Percentiles rank a stretch among this genome's conserved stretches.
These are phyloP conservation scores for Penicillium herquei DNA, from an alignment of 495 filamentous ascomycete species.

Conservation along the genomic window DNA sequence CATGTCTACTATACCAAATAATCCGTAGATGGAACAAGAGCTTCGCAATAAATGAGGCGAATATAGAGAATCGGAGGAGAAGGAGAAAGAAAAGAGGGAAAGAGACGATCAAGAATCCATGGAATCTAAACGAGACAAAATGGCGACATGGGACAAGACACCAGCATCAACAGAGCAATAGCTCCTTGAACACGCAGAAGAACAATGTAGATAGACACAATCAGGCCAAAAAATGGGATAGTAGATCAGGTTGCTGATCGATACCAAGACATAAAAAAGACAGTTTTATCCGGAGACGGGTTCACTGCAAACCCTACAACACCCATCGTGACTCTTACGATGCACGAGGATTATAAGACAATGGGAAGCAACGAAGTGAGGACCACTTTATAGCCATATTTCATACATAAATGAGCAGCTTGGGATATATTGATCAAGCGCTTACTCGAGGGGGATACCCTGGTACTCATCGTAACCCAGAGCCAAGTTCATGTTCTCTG, in stretches of 20 bases:
- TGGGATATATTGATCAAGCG: neutral
- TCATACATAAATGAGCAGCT: slow-evolving; percentile 17
- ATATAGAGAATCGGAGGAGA: neutral
- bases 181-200: neutral
- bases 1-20: neutral
- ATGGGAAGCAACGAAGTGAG: slow-evolving; percentile 12
- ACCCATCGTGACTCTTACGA: slow-evolving; percentile 32
- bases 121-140: slow-evolving; percentile 16
- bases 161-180: slow-evolving; percentile 8
- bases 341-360: slow-evolving; percentile 37
- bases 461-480: slow-evolving; percentile 91
- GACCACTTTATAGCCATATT: slow-evolving; percentile 22
- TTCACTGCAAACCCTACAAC: neutral
- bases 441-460: slow-evolving; percentile 73
- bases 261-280: slow-evolving; percentile 12
- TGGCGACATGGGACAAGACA: slow-evolving; percentile 9
- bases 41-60: neutral
- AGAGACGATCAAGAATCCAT: slow-evolving; percentile 7
- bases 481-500: slow-evolving; percentile 96
- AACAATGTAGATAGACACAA: slow-evolving; percentile 15
- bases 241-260: slow-evolving; percentile 3
- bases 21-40: neutral
- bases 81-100: neutral
- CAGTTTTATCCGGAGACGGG: neutral
- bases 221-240: slow-evolving; percentile 4